Base-by-base conservation (phyloP, 164 flowering plant species). In the Protea cynaroides region DNA sequence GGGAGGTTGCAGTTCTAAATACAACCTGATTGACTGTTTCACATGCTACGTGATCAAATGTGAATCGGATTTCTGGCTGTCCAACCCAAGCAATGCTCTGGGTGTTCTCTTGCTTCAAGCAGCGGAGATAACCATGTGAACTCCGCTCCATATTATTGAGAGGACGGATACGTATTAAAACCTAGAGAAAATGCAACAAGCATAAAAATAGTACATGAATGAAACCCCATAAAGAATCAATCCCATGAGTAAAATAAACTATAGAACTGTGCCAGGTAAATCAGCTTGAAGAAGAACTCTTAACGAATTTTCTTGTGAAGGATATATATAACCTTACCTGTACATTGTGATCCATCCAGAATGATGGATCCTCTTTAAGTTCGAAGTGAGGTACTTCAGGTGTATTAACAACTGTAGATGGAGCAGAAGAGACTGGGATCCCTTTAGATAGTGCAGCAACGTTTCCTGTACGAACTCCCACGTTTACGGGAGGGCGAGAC, bases 321-420 rank as follows among this genome's bases (percentile, higher is more conserved):
- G 14, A 4, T 29, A 40, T 9, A 59, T 3, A 5, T 4, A 29
- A 58, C 40, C 76, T 63, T 71, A 86, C 99, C 86, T 95, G 99
- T 67, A 95, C 99, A 83, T 90, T 95, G 74, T 90, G 97, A 69
- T 95, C 96, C 89, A 87, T 84, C 99, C 97, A 95, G 58, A 92
- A 95, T 2, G 99, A 90, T 38, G 94, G 85, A 75, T 90, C 92
- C 69, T 92, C 99, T 69, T 80, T 88, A 47, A 92, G 90, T 61
- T 92, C 96, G 59, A 88, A 92, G 75, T 89, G 87, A 71, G 99
- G 94, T 57, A 95, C 97, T 70, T 92, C 97, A 56, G 84, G 87
- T 0, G 89, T 76, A 76, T 86, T 86, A 56, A 88, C 88, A 74
- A 79, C 75, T 21, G 80, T 67, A 44, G 79, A 7, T 0, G 76